Evolutionary conservation across 179 eudicot genomes (phyloP).

Genomic region (Sideroxylon spinosum): DNA sequence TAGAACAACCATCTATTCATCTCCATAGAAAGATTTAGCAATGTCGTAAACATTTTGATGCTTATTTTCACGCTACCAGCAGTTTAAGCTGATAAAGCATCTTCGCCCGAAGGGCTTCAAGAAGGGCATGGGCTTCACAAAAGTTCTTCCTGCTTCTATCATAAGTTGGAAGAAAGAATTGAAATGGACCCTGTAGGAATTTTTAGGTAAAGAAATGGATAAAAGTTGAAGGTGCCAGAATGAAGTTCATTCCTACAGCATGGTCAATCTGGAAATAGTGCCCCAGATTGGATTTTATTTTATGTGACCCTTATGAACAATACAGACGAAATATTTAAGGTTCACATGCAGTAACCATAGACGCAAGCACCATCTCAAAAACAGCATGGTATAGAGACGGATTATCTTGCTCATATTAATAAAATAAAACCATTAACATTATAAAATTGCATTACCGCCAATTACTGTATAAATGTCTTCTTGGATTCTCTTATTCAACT

Average conservation of each 20-base stretch:
- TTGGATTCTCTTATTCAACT: background rate
- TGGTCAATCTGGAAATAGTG: background rate
- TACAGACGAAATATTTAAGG: background rate
- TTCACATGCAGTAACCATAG: background rate
- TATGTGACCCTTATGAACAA: background rate
- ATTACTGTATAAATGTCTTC: background rate
- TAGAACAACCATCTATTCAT: background rate
- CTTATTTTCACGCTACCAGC: background rate
- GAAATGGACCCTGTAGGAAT: background rate
- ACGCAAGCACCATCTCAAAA: background rate
- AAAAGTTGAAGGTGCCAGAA: background rate
- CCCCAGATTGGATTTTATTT: background rate
- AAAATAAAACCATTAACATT: too few relatives aligned
- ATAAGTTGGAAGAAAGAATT: background rate
- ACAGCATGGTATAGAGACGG: background rate
- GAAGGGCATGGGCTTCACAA: background rate
- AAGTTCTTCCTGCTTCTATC: background rate
- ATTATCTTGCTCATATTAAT: too few relatives aligned
- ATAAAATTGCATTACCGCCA: background rate
- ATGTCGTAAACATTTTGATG: background rate
- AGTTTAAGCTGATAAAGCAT: background rate
- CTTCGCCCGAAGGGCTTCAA: background rate
- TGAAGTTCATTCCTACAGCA: background rate
- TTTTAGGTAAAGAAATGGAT: background rate
- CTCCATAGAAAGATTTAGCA: background rate